These are phyloP conservation scores for Colletotrichum tanaceti DNA, from an alignment of 2,329 filamentous ascomycete genomes.

Conservation along the genomic window DNA sequence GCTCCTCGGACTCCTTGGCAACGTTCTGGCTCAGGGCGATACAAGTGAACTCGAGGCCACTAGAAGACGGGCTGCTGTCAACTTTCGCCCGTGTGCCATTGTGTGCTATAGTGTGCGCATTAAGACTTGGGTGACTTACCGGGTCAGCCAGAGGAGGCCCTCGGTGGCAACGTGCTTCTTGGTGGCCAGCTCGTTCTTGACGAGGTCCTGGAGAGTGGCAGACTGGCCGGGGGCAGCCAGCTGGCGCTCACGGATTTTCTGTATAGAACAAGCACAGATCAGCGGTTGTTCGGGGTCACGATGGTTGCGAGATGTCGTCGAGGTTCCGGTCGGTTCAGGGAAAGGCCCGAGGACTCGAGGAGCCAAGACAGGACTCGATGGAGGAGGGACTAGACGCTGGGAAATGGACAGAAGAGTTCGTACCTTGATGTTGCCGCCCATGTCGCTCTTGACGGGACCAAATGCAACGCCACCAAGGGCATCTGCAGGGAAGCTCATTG, in stretches of 20 bases:
- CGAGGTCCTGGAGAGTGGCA: constrained; percentile 86
- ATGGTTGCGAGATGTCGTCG: too few relatives aligned
- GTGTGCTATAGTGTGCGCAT: neutral
- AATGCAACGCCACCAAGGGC: constrained; percentile 80
- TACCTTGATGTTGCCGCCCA: constrained; percentile 92
- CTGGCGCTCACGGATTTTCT: constrained; percentile 92
- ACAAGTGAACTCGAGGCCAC: constrained; percentile 93
- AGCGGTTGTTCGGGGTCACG: constrained; percentile 1
- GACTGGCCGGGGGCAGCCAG: constrained; percentile 81
- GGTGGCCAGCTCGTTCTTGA: constrained; percentile 85
- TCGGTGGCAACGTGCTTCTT: constrained; percentile 92
- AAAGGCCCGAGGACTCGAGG: too few relatives aligned
- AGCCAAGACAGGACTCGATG: constrained; percentile 22
- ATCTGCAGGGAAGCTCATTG: constrained; percentile 56
- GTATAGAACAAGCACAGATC: constrained; percentile 12
- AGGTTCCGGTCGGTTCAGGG: too few relatives aligned
- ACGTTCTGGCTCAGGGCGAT: constrained; percentile 85
- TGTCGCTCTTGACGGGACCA: constrained; percentile 89
- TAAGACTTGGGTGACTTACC: constrained; percentile 65
- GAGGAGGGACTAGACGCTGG: constrained; percentile 7
- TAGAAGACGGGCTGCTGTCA: constrained; percentile 51
- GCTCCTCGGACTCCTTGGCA: constrained; percentile 75
- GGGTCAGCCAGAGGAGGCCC: constrained; percentile 89
- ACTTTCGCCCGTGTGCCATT: constrained; percentile 1
- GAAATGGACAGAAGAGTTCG: constrained; percentile 36